These are phyloP conservation scores for Teunomyces barrocoloradensis DNA, from an alignment of 805 yeast genomes.

Conservation along the genomic window DNA sequence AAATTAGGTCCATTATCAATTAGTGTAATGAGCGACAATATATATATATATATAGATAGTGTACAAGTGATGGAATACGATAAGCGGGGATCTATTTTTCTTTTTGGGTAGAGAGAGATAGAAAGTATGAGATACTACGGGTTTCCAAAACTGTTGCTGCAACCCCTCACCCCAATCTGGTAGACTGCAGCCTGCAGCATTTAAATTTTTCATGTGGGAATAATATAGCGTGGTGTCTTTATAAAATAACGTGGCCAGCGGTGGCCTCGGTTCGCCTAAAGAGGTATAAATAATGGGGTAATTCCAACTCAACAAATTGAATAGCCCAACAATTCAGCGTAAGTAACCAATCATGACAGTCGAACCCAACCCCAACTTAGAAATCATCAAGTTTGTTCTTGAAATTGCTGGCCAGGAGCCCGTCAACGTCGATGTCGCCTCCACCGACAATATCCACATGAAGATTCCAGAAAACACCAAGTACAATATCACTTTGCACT, in stretches of 20 bases:
- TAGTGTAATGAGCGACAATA: too few relatives aligned
- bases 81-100: background rate
- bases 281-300: constrained; percentile 1
- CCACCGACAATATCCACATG: constrained; percentile 22
- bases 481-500: constrained; percentile 31
- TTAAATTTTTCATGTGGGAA: background rate
- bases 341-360: constrained; percentile 2
- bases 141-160: background rate
- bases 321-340: background rate
- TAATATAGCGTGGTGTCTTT: too few relatives aligned
- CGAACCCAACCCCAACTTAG: constrained; percentile 29
- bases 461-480: constrained; percentile 37
- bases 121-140: background rate
- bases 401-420: constrained; percentile 28
- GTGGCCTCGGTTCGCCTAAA: background rate
- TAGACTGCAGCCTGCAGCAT: background rate
- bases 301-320: constrained; percentile 1
- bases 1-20: too few relatives aligned
- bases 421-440: constrained; percentile 22
- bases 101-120: background rate
- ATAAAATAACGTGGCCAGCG: background rate
- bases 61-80: background rate
- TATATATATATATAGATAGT: too few relatives aligned
- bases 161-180: background rate
- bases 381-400: constrained; percentile 29